Percentiles rank a stretch among this genome's conserved stretches.
Evolutionary conservation across 805 yeast species (phyloP).

Genomic region (Crinitomyces ghanaensis): DNA sequence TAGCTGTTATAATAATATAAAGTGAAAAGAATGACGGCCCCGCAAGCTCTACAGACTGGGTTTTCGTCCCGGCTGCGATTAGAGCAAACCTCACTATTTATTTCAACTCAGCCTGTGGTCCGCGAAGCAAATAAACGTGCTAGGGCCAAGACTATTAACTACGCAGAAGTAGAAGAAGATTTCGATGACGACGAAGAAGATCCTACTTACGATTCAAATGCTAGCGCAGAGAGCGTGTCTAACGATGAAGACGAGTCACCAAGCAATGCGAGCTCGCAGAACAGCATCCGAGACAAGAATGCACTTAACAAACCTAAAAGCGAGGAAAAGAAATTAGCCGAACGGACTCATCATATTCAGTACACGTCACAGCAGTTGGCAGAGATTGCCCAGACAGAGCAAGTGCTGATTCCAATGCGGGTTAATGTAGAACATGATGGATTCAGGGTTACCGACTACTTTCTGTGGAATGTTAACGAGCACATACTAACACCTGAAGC

Average conservation of each 20-base stretch:
- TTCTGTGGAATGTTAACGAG: slow-evolving; percentile 67
- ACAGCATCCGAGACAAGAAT: slow-evolving; percentile 1
- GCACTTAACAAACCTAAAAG: slow-evolving; percentile 9
- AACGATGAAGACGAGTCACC: neutral
- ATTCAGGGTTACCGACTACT: slow-evolving; percentile 45
- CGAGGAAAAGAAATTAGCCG: slow-evolving; percentile 30
- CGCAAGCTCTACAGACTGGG: slow-evolving; percentile 76
- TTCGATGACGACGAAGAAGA: slow-evolving; percentile 37
- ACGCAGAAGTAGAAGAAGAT: slow-evolving; percentile 72
- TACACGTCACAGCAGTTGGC: slow-evolving; percentile 27
- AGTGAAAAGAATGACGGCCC: slow-evolving; percentile 1
- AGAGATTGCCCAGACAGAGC: slow-evolving; percentile 32
- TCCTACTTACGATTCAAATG: slow-evolving; percentile 15
- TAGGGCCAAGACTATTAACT: slow-evolving; percentile 47
- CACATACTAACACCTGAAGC: slow-evolving; percentile 57
- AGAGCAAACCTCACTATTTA: slow-evolving; percentile 59
- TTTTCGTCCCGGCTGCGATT: slow-evolving; percentile 61
- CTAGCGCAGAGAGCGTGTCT: neutral
- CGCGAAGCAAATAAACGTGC: slow-evolving; percentile 67
- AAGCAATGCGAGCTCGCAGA: too few species aligned
- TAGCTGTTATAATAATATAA: neutral
- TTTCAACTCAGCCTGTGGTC: slow-evolving; percentile 59
- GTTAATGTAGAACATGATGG: slow-evolving; percentile 49
- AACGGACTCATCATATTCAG: slow-evolving; percentile 28
- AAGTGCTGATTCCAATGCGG: slow-evolving; percentile 52